Base-by-base conservation (phyloP, 805 yeast genomes). In the Jamesozyma hellenica region DNA sequence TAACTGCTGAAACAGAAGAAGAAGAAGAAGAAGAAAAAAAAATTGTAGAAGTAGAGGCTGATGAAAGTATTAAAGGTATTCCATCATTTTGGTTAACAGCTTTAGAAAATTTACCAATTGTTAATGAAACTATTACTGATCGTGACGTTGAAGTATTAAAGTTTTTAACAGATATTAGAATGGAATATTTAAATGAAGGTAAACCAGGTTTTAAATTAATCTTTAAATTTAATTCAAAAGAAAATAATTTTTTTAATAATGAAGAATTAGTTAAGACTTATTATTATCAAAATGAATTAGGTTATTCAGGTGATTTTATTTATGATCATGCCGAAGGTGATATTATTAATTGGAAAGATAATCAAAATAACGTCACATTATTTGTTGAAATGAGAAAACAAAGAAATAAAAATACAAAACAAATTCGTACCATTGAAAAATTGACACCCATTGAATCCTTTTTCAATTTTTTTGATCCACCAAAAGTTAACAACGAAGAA, bases 1-100 rank as follows among this genome's bases (percentile, higher is more conserved):
- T 82, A 46, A 78, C 64, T 16, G 63, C 52, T 5, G 69, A 61
- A 0, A 66, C 60, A 1, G 71, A 65, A 9, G 71, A 61, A 10
- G 67, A 64, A 12, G 64, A 59, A 3, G 72, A 63, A 4, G 66
- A 62, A 10, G 71, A 63, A 3, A 67, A 59, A 9, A 65, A 61
- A 15, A 67, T 58, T 19, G 71, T 64, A 15, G 72, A 61, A 4
- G 73, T 64, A 14, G 71, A 63, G n/a, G 72, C 63, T 26, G 58
- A 55, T 1, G 69, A 61, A 25, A 67, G 62, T 16, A 64, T 68
- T 36, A 70, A 69, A 45, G 98, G 98, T 47, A 75, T 92, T 50
- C 97, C 98, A 42, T 78, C 82, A 36, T 92, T 92, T 71, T 92
- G 98, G 98, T 72, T 90, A 53, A 92, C 97, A 15, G 94, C 97